Evolutionary conservation across 495 filamentous ascomycete genomes (phyloP).

Genomic region (Annulohypoxylon bovei): DNA sequence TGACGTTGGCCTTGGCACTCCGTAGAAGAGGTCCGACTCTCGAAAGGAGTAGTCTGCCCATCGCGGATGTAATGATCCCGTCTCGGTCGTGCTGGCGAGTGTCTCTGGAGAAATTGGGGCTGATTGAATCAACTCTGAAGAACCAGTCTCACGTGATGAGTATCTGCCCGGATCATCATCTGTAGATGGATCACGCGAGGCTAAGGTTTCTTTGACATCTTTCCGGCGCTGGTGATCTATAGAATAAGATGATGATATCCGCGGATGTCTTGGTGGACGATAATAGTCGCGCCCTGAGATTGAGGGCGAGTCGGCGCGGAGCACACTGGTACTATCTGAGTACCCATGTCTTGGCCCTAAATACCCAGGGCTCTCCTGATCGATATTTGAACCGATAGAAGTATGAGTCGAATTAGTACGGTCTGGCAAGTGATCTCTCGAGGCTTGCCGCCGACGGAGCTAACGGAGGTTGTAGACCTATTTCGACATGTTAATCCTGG

Average conservation of each 20-base stretch:
- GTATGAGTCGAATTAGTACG: neutral
- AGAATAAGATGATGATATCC: neutral
- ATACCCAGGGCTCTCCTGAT: neutral
- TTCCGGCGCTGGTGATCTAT: neutral
- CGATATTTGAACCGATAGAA: neutral
- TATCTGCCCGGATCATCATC: neutral
- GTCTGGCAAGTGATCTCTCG: neutral
- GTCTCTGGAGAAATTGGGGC: neutral
- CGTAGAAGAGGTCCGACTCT: slow-evolving; percentile 31
- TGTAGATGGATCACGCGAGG: neutral
- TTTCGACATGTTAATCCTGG: neutral
- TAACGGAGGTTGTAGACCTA: neutral
- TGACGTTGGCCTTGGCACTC: neutral
- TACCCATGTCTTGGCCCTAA: neutral
- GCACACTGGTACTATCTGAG: neutral
- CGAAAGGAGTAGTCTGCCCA: slow-evolving; percentile 35
- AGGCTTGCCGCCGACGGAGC: neutral
- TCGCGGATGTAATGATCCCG: slow-evolving; percentile 18
- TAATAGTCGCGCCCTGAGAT: neutral
- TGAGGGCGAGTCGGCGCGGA: neutral
- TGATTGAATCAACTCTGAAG: neutral
- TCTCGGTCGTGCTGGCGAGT: neutral
- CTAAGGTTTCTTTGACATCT: neutral
- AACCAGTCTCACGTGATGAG: neutral
- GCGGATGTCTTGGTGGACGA: neutral